A percentile compares a stretch with the other conserved stretches of the same genome.
Evolutionary conservation across 176 grass and related monocot species (phyloP).

Genomic region (Tillandsia leiboldiana): DNA sequence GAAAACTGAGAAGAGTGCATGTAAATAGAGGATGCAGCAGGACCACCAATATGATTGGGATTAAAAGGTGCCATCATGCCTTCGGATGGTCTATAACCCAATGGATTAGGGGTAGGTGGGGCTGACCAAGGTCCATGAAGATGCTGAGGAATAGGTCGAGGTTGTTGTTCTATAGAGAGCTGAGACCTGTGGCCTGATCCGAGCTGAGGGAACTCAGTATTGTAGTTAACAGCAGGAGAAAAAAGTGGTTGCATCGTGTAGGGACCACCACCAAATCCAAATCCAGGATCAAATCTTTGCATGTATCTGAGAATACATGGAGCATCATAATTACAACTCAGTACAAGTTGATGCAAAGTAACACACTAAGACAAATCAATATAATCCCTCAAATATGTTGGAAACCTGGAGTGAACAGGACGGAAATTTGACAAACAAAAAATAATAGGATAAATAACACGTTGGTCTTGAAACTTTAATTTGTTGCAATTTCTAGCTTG

Average conservation of each 20-base stretch:
- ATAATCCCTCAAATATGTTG: not conserved
- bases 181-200: conserved; percentile 48
- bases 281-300: conserved; percentile 98
- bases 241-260: conserved; percentile 83
- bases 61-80: conserved; percentile 34
- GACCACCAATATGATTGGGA: conserved; percentile 33
- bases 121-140: conserved; percentile 42
- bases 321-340: not conserved
- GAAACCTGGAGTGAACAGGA: not conserved
- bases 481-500: no score
- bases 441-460: no score
- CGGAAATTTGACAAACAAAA: not conserved
- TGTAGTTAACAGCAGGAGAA: conserved; percentile 91
- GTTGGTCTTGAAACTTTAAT: no score
- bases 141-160: conserved; percentile 40
- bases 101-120: conserved; percentile 28
- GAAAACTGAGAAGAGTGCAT: conserved; percentile 56
- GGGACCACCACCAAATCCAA: conserved; percentile 68
- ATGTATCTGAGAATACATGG: conserved; percentile 42
- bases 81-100: conserved; percentile 50
- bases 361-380: not conserved
- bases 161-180: conserved; percentile 50
- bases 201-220: conserved; percentile 95
- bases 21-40: conserved; percentile 38
- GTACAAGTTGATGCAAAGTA: not conserved